Evolutionary conservation across 805 yeast genomes (phyloP), one percentile per base, ranked within the genome.

Genomic region (Saccharomycopsis selenospora): DNA sequence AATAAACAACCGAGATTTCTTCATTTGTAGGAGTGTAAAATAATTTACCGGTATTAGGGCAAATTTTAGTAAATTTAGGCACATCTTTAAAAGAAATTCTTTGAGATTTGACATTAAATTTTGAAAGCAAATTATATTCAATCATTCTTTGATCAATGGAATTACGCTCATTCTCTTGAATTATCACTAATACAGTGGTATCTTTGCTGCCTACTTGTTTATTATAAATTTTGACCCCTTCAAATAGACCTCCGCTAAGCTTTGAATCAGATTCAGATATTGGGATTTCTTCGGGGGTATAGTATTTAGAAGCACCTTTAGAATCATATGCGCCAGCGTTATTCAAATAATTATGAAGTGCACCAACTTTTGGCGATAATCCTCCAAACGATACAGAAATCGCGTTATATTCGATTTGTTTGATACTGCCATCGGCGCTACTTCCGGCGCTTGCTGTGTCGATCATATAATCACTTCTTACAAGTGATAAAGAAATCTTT

Each of bases 381-480:
- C 95, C 98, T 18, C 95, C 96, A 68, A 93, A 93, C 1, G 97
- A 90, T 3, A 91, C 96, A 58, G 96, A 85, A 2, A 93, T 87
- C 1, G 99, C 90, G 66, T 93, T 93, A 69, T 91, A 91, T 64
- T 93, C 99, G 45, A 93, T 93, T 65, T 93, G 99, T 61, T 91
- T 90, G 59, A 91, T 83, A 24, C 65, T 62, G 11, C 65, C 65
- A 45, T 67, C 66, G 4, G 62, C 60, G 7, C 4, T 20, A 4
- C 8, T 10, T 20, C 66, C 62, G 36, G 73, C 71, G n/a, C 74
- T 61, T 24, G 62, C 59, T 29, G 60, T 49, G 55, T 82, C 81
- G 29, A 80, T 67, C 80, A 93, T 79, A 59, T 91, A 93, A 61
- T 93, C 99, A 0, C 95, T 83, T 62, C 99, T 76, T 64, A 89